A percentile compares a stretch with the other conserved stretches of the same genome.
Conservation (phyloP, 2,329 filamentous ascomycete species). For the Stagonosporopsis vannaccii region DNA sequence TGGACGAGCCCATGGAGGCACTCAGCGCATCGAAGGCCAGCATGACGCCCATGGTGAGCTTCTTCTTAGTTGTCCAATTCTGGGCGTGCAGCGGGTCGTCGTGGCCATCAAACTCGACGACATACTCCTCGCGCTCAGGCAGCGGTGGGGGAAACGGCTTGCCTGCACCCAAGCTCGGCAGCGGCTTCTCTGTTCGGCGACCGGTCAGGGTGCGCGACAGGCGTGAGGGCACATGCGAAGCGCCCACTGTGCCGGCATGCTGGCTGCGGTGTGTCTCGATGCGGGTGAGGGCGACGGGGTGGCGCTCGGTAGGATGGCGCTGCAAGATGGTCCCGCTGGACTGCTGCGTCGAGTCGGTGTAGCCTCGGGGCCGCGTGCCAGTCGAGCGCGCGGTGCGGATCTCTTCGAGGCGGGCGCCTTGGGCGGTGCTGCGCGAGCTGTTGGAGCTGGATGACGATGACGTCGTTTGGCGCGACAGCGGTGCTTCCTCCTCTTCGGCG, state of each 20-base stretch:
- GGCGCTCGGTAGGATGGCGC: slow-evolving; percentile 61
- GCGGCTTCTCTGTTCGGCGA: slow-evolving; percentile 55
- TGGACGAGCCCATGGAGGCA: slow-evolving; percentile 68
- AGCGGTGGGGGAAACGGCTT: slow-evolving; percentile 75
- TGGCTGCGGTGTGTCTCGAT: slow-evolving; percentile 77
- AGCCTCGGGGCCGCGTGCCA: slow-evolving; percentile 23
- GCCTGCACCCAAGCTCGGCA: slow-evolving; percentile 73
- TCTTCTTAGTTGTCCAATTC: slow-evolving; percentile 84
- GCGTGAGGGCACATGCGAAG: slow-evolving; percentile 49
- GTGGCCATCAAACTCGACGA: slow-evolving; percentile 79
- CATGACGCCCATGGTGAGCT: slow-evolving; percentile 72
- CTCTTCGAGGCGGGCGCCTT: slow-evolving; percentile 35
- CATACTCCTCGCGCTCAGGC: slow-evolving; percentile 69
- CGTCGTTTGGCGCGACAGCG: slow-evolving; percentile 33
- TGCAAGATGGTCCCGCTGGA: slow-evolving; percentile 32
- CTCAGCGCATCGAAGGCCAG: slow-evolving; percentile 77
- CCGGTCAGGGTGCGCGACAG: slow-evolving; percentile 50
- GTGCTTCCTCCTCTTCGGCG: slow-evolving; percentile 30
- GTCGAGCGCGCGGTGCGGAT: slow-evolving; percentile 38
- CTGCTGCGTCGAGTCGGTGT: slow-evolving; percentile 29
- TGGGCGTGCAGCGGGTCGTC: slow-evolving; percentile 85
- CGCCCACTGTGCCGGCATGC: slow-evolving; percentile 74
- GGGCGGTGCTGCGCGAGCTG: slow-evolving; percentile 21
- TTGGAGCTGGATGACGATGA: slow-evolving; percentile 31
- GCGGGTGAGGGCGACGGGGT: slow-evolving; percentile 73